Evolutionary conservation across 2,329 filamentous ascomycete genomes (phyloP), one percentile per base, ranked within the genome.

Genomic region (Trichoderma sp.): DNA sequence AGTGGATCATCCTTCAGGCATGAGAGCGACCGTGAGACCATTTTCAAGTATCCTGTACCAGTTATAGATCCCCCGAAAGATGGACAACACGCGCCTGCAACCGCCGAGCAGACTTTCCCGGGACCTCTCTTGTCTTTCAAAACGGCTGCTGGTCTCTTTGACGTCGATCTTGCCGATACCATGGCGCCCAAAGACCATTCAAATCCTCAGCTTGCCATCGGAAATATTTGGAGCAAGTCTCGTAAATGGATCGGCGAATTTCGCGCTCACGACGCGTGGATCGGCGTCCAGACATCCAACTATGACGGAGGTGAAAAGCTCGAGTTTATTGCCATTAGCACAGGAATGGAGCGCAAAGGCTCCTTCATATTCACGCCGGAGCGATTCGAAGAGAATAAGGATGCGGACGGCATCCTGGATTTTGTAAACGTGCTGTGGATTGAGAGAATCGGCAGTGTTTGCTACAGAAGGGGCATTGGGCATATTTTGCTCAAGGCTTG

Each of bases 371-470:
- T 81, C 45, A 77, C 78, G 15, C 69, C 74, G 22, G 80, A 81
- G 15, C 74, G 75, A 19, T 82, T 81, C 65, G 76, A 78, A 48
- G 80, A 81, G 68, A 75, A 79, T 59, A 78, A 78, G 74, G 79
- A 81, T 67, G 73, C 74, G 1, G 80, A 83, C 64, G 80, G 80
- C 35, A 75, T 77, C 35, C 73, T 84, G 32, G 80, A 84, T 67
- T 79, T 83, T 72, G 78, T 83, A 19, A 83, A 83, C 32, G 81
- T 83, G 45, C 70, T 83, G 35, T 83, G 81, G 81, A 77, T 83
- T 19, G 81, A 83, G 74, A 74, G 80, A 27, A 81, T 83, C 22
- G 80, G 80, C 10, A 80, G 77, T 17, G 75, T 83, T 65, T 77
- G 77, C 7, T 82, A 79, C 67, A 73, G 81, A 19, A 72, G 81